Conservation (phyloP, 2,329 filamentous ascomycete genomes). For the Clonostachys solani region DNA sequence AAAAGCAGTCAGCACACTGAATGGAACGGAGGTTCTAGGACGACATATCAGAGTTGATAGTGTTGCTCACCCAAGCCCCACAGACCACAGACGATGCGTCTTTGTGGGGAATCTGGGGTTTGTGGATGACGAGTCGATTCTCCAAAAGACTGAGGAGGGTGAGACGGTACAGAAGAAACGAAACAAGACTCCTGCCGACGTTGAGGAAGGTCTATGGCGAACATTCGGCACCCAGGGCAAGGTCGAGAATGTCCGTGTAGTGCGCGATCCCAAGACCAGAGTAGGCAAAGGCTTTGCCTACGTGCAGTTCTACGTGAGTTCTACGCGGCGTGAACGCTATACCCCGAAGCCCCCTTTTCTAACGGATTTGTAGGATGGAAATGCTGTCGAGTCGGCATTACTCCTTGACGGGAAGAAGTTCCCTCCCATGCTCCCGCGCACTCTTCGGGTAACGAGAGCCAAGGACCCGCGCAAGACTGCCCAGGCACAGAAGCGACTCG, state of each 20-base stretch:
- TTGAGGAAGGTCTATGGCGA: conserved; percentile 90
- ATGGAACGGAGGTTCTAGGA: conserved; percentile 78
- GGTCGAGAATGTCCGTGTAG: conserved; percentile 89
- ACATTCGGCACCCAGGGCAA: conserved; percentile 71
- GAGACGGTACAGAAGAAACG: conserved; percentile 69
- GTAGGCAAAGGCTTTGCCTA: conserved; percentile 98
- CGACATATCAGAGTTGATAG: conserved; percentile 89
- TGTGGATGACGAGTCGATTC: conserved; percentile 81
- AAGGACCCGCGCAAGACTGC: conserved; percentile 65
- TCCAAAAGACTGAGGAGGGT: conserved; percentile 60
- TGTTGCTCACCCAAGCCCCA: conserved; percentile 78
- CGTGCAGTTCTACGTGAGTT: conserved; percentile 78
- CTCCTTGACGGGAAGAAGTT: conserved; percentile 88
- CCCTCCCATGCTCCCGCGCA: conserved; percentile 86
- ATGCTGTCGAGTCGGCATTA: conserved; percentile 86
- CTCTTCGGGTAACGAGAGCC: conserved; percentile 81
- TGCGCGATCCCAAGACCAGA: conserved; percentile 83
- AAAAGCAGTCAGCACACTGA: conserved; percentile 71
- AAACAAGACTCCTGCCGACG: conserved; percentile 71
- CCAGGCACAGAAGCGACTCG: conserved; percentile 32
- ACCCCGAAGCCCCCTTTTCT: not conserved
- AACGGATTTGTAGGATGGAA: conserved; percentile 55
- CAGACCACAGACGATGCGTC: conserved; percentile 84
- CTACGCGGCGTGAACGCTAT: not conserved
- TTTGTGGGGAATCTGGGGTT: conserved; percentile 97